phyloP scores from a whole-genome alignment of 2,329 filamentous ascomycete species.

The Monosporascus ibericus region DNA sequence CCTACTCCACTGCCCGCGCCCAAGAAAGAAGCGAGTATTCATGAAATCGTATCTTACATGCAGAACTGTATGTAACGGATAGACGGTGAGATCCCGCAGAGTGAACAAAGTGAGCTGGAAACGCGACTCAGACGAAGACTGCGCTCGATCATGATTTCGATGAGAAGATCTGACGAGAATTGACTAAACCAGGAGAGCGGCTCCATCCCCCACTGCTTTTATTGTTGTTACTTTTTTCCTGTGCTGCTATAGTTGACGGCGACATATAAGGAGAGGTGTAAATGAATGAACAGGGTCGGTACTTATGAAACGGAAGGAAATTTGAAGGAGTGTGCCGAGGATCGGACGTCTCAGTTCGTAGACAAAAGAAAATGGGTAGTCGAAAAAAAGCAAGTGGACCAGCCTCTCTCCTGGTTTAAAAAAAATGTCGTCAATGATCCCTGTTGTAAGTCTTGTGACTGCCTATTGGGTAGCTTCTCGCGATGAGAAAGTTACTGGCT shows the following conservation, averaged over 20 bases:
- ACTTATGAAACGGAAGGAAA: constrained; percentile 16
- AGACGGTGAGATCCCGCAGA: not conserved
- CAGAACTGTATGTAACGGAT: not conserved
- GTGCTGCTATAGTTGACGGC: constrained; percentile 1
- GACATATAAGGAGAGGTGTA: constrained; percentile 20
- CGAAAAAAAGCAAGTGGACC: constrained; percentile 24
- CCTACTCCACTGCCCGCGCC: constrained; percentile 4
- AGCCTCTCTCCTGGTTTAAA: constrained; percentile 12
- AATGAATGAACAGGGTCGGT: constrained; percentile 28
- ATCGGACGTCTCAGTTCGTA: constrained; percentile 1
- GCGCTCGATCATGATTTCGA: not conserved
- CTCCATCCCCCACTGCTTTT: constrained; percentile 6
- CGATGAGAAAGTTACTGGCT: constrained; percentile 15
- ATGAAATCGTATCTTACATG: not conserved
- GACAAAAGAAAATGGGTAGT: constrained; percentile 10
- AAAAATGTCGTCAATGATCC: not conserved
- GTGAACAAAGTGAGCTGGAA: not conserved
- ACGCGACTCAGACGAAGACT: not conserved
- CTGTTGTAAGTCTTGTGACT: not conserved
- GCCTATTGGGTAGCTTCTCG: not conserved
- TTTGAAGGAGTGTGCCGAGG: constrained; percentile 11
- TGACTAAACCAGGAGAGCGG: constrained; percentile 12
- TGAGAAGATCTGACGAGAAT: constrained; percentile 2
- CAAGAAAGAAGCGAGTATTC: constrained; percentile 1
- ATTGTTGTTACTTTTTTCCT: constrained; percentile 2